phyloP scores from a whole-genome alignment of 495 filamentous ascomycete species.

The Staphylotrichum tortipilum region DNA sequence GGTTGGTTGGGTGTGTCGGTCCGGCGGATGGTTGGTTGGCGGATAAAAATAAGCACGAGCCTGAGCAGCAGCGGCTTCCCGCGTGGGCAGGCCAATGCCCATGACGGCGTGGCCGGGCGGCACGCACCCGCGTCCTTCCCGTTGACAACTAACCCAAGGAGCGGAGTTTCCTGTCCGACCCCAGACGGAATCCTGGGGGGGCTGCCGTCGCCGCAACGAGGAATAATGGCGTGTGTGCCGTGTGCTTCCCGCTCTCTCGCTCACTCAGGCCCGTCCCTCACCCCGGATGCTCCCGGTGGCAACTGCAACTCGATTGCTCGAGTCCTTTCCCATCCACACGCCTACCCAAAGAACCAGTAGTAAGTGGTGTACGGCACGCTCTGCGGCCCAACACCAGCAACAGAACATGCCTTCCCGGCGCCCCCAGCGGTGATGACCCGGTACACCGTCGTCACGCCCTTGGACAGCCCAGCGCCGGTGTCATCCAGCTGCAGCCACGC shows the following conservation, averaged over 20 bases:
- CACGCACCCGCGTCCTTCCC: background rate
- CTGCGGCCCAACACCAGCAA: slow-evolving; percentile 29
- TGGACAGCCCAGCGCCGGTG: slow-evolving; percentile 32
- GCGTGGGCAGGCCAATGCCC: background rate
- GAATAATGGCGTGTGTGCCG: too few relatives aligned
- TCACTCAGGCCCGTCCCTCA: too few relatives aligned
- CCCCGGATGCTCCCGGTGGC: too few relatives aligned
- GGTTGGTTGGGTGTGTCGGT: background rate
- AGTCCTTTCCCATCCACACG: too few relatives aligned
- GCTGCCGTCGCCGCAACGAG: too few relatives aligned
- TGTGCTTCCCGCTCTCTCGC: too few relatives aligned
- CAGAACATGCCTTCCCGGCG: slow-evolving; percentile 39
- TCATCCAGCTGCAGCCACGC: slow-evolving; percentile 55
- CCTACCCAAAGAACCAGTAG: slow-evolving; percentile 59
- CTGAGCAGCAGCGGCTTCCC: background rate
- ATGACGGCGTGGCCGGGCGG: background rate
- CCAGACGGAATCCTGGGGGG: too few relatives aligned
- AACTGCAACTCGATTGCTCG: too few relatives aligned
- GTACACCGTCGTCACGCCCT: slow-evolving; percentile 50
- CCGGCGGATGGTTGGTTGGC: background rate
- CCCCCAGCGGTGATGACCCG: slow-evolving; percentile 63
- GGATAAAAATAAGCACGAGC: slow-evolving; percentile 1
- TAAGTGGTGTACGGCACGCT: slow-evolving; percentile 57
- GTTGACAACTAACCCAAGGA: too few relatives aligned
- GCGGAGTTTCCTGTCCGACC: too few relatives aligned